Evolutionary conservation across 202 grass and related monocot species (phyloP), one percentile per base, ranked within the genome.

Genomic region (Eragrostis tef): DNA sequence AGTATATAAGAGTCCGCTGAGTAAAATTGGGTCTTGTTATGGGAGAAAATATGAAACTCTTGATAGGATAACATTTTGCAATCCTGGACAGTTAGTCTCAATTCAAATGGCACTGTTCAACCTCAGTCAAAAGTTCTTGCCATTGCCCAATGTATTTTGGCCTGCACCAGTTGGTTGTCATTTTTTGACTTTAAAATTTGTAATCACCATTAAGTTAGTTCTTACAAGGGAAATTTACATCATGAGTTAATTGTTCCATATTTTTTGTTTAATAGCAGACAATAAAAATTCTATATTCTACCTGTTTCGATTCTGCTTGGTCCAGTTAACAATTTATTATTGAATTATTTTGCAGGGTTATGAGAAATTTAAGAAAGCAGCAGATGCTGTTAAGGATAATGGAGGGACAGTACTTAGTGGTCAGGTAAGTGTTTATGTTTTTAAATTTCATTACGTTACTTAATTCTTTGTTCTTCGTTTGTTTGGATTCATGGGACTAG

Each of bases 321-420:
- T 79, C 34, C n/a, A 36, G 6, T 44, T 62, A 53, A 31, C 73
- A 59, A 43, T 80, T 82, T 81, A 7, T 65, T 45, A 64, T 80
- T 66, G 62, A 26, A 71, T 58, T 67, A 57, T 77, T 64, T 77
- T 90, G 74, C 90, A 98, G 96, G 96, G 96, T 53, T 95, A 88
- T 68, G 96, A 98, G 42, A 95, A 88, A 67, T 98, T 98, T 93
- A 94, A 91, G 81, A 98, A 95, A 83, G 86, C 90, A 79, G 96
- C 87, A 64, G 90, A 91, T 59, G 90, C 90, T 91, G 89, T 98
- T 64, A 84, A 95, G 73, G 92, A 90, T 27, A 98, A 84, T 73
- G 87, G 82, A 0, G 87, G 85, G 46, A 54, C 51, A 75, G 74
- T 89, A 85, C 49, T 98, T 52, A 98, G 87, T 77, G 96, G 96